These are phyloP conservation scores for Blastobotrys chiropterorum DNA, from an alignment of 805 yeast species.

Conservation along the genomic window DNA sequence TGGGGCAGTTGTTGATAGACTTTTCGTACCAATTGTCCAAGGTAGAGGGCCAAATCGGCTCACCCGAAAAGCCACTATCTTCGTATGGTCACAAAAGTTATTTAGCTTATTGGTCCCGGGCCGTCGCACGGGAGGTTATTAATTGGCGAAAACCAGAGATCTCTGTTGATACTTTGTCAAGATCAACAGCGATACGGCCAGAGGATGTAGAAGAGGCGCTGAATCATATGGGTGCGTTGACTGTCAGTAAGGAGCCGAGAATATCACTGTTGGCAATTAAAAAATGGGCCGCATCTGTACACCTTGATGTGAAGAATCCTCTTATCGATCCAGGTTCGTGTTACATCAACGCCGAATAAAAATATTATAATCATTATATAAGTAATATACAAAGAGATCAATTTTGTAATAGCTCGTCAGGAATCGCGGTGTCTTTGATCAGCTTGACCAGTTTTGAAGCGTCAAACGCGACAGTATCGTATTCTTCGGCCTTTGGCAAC, in stretches of 20 bases:
- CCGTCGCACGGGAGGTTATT: conserved; percentile 32
- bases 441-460: conserved; percentile 43
- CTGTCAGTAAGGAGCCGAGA: background rate
- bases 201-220: conserved; percentile 31
- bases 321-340: conserved; percentile 3
- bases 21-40: conserved; percentile 74
- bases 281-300: background rate
- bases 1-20: conserved; percentile 77
- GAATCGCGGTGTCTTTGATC: conserved; percentile 23
- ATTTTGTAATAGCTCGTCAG: conserved; percentile 9
- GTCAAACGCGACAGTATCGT: conserved; percentile 50
- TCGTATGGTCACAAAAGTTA: conserved; percentile 74
- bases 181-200: conserved; percentile 30
- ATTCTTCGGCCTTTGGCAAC: conserved; percentile 56
- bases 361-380: background rate
- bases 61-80: conserved; percentile 90
- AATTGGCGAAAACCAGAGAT: conserved; percentile 7
- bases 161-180: conserved; percentile 25
- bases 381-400: background rate
- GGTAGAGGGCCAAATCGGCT: conserved; percentile 58
- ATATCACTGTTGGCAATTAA: background rate
- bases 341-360: background rate
- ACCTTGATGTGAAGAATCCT: background rate
- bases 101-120: conserved; percentile 65
- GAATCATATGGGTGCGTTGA: conserved; percentile 25